These are phyloP conservation scores for Cryphonectria japonica DNA, from an alignment of 2,329 filamentous ascomycete genomes.

Conservation along the genomic window DNA sequence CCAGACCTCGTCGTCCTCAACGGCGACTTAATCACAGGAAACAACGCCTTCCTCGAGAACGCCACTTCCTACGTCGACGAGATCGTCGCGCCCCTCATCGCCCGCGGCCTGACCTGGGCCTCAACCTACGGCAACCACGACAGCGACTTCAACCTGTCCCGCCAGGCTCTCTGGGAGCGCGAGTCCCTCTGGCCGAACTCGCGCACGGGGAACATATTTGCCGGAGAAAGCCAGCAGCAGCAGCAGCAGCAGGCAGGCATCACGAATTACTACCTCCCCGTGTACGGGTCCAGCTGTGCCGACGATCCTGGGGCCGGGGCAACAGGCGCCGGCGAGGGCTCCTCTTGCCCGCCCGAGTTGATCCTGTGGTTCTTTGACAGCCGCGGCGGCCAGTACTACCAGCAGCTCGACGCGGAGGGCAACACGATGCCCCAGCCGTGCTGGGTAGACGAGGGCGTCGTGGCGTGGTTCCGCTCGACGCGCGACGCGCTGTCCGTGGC, in stretches of 20 bases:
- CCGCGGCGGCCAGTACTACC: conserved; percentile 51
- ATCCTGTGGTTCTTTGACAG: conserved; percentile 68
- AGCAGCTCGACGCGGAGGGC: conserved; percentile 32
- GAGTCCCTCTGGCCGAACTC: conserved; percentile 34
- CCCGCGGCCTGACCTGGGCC: conserved; percentile 54
- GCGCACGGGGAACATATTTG: conserved; percentile 35
- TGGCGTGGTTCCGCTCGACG: conserved; percentile 48
- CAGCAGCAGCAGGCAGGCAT: conserved; percentile 31
- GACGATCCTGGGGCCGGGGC: not conserved
- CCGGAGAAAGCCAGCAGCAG: not conserved
- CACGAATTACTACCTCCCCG: conserved; percentile 40
- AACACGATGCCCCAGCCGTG: conserved; percentile 35
- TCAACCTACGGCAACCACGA: conserved; percentile 67
- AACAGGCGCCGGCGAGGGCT: not conserved
- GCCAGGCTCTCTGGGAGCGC: conserved; percentile 35
- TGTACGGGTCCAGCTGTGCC: conserved; percentile 34
- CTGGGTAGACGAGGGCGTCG: conserved; percentile 51
- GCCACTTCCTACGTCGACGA: conserved; percentile 54
- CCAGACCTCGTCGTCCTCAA: conserved; percentile 61
- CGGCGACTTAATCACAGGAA: conserved; percentile 66
- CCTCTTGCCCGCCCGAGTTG: conserved; percentile 33
- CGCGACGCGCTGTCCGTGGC: conserved; percentile 36
- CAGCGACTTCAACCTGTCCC: conserved; percentile 52
- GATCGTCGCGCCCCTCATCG: conserved; percentile 52
- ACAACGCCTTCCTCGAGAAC: conserved; percentile 54